A percentile compares a stretch with the other conserved stretches of the same genome.
phyloP scores from a whole-genome alignment of 805 yeast species.

The Ogataea thermomethanolica region DNA sequence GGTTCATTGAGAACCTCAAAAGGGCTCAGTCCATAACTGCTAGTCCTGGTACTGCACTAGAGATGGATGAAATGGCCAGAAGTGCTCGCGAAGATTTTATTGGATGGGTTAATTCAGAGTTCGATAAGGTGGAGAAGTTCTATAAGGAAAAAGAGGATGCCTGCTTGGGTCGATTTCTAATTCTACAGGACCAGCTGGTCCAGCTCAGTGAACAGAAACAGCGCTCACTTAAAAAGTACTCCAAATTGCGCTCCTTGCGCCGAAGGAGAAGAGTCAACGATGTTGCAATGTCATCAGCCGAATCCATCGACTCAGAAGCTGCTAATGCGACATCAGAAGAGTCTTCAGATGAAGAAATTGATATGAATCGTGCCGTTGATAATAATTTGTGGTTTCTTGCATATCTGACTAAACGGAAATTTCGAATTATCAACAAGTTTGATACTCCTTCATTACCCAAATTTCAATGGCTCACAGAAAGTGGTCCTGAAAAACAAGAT shows the following conservation, averaged over 20 bases:
- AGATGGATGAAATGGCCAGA: conserved; percentile 31
- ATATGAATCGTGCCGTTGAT: conserved; percentile 4
- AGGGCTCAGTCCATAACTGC: conserved; percentile 14
- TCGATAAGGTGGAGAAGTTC: conserved; percentile 57
- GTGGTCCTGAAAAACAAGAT: conserved; percentile 33
- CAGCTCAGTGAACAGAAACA: conserved; percentile 55
- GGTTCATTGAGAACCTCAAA: conserved; percentile 13
- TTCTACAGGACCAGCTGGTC: conserved; percentile 66
- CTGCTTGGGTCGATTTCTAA: conserved; percentile 52
- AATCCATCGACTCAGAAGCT: conserved; percentile 2
- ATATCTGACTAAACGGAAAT: conserved; percentile 24
- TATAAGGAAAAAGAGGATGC: conserved; percentile 59
- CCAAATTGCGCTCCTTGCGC: conserved; percentile 11
- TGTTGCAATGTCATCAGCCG: neutral
- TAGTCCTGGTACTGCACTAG: conserved; percentile 17
- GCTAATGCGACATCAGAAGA: conserved; percentile 8
- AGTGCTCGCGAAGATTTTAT: conserved; percentile 48
- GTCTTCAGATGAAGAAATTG: conserved; percentile 15
- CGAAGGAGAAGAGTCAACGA: conserved; percentile 6
- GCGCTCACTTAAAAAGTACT: conserved; percentile 21
- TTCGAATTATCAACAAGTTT: conserved; percentile 32
- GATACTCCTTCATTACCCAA: conserved; percentile 43
- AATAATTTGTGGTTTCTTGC: conserved; percentile 19
- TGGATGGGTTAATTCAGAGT: conserved; percentile 65
- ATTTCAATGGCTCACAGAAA: conserved; percentile 32